Evolutionary conservation across 345 rosid genomes (phyloP).

Genomic region (Gossypium mustelinum): DNA sequence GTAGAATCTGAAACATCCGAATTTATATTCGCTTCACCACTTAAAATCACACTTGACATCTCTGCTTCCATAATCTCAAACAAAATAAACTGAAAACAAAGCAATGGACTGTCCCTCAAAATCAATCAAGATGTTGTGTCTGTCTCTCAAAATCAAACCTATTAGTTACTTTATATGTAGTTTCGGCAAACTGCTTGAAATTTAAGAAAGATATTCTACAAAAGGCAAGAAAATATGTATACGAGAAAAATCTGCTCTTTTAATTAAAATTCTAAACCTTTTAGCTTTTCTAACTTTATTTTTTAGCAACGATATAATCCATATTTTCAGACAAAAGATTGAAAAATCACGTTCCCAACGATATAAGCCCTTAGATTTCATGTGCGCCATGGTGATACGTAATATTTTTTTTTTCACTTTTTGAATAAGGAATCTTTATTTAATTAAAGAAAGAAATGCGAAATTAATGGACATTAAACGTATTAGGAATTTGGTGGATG

Average conservation of each 20-base stretch:
- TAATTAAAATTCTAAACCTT: background rate
- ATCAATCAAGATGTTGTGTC: background rate
- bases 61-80: slow-evolving; percentile 30
- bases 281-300: background rate
- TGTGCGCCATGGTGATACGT: too few relatives aligned
- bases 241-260: slow-evolving; percentile 15
- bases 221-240: background rate
- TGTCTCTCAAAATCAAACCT: background rate
- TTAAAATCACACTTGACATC: slow-evolving; percentile 21
- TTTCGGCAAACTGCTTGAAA: background rate
- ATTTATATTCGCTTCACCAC: slow-evolving; percentile 8
- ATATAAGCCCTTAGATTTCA: too few relatives aligned
- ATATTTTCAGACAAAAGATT: too few relatives aligned
- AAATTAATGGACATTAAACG: too few relatives aligned
- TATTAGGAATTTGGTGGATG: too few relatives aligned
- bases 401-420: too few relatives aligned
- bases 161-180: background rate
- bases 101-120: background rate
- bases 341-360: too few relatives aligned
- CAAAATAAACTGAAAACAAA: background rate
- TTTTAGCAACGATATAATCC: background rate
- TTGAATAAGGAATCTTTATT: too few relatives aligned
- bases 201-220: background rate
- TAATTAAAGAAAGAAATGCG: too few relatives aligned
- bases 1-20: slow-evolving; percentile 32